phyloP scores from a whole-genome alignment of 2,329 filamentous ascomycete genomes.

The Fusarium albidum region DNA sequence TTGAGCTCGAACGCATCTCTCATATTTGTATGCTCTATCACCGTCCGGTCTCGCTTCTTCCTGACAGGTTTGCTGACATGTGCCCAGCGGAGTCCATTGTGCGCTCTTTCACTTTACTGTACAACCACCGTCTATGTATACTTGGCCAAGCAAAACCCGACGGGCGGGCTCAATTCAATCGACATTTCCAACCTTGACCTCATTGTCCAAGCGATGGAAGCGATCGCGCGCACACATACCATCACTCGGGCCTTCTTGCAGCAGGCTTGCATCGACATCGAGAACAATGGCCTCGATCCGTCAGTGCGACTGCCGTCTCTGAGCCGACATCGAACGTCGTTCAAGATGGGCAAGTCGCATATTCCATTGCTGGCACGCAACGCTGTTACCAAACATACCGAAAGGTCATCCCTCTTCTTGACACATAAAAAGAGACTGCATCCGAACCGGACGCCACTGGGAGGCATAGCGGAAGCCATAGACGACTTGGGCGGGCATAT shows the following conservation, averaged over 20 bases:
- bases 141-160: conserved; percentile 72
- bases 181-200: conserved; percentile 70
- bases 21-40: conserved; percentile 63
- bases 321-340: conserved; percentile 43
- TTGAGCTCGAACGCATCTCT: conserved; percentile 76
- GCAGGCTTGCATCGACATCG: conserved; percentile 84
- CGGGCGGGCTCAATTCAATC: conserved; percentile 62
- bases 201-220: conserved; percentile 79
- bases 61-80: neutral
- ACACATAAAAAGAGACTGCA: conserved; percentile 5
- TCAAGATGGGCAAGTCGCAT: conserved; percentile 44
- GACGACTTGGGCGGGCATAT: neutral
- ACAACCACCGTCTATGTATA: conserved; percentile 86
- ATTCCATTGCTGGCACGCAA: conserved; percentile 60
- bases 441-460: conserved; percentile 15
- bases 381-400: conserved; percentile 51
- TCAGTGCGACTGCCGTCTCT: conserved; percentile 49
- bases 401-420: conserved; percentile 49
- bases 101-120: conserved; percentile 83
- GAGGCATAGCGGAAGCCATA: neutral
- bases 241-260: conserved; percentile 86
- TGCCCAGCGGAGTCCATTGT: conserved; percentile 46
- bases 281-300: conserved; percentile 55
- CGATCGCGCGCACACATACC: conserved; percentile 75
- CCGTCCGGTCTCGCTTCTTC: neutral